Percentiles rank a stretch among this genome's conserved stretches.
phyloP scores from a whole-genome alignment of 2,329 filamentous ascomycete genomes.

The Ophiostoma piceae region DNA sequence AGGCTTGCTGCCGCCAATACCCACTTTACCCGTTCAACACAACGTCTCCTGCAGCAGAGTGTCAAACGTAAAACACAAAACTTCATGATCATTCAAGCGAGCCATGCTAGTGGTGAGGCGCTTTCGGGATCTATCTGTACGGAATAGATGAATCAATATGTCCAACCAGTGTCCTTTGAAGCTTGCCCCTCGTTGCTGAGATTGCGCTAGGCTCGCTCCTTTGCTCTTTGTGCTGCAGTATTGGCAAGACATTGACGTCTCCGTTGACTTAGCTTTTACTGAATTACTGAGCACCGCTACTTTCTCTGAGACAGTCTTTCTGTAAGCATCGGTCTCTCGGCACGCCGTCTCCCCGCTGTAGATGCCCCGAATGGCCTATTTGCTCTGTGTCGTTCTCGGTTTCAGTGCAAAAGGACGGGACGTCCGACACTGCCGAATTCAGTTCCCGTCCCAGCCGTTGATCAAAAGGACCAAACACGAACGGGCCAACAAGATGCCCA shows the following conservation, averaged over 20 bases:
- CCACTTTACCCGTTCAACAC: constrained; percentile 6
- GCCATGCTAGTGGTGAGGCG: not conserved
- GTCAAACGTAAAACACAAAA: not conserved
- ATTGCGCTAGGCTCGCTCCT: constrained; percentile 3
- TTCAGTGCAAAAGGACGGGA: not conserved
- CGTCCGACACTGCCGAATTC: not conserved
- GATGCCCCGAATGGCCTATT: not conserved
- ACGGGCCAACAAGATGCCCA: not conserved
- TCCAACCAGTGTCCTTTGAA: not conserved
- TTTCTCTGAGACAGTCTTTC: not conserved
- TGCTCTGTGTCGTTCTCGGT: not conserved
- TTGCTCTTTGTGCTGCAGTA: not conserved
- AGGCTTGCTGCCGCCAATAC: not conserved
- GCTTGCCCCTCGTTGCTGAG: constrained; percentile 1
- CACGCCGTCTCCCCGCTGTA: not conserved
- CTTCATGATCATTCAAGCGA: constrained; percentile 9
- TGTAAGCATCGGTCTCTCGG: not conserved
- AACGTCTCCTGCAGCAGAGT: not conserved
- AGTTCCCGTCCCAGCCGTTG: not conserved
- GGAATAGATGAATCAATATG: not conserved
- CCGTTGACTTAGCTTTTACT: not conserved
- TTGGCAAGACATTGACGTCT: not conserved
- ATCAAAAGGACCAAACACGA: not conserved
- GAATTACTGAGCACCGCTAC: not conserved
- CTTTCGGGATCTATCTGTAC: not conserved